Percentiles rank a stretch among this genome's conserved stretches.
Conservation (phyloP, 371 early-diverging fungal genomes). For the Mortierella polycephala region DNA sequence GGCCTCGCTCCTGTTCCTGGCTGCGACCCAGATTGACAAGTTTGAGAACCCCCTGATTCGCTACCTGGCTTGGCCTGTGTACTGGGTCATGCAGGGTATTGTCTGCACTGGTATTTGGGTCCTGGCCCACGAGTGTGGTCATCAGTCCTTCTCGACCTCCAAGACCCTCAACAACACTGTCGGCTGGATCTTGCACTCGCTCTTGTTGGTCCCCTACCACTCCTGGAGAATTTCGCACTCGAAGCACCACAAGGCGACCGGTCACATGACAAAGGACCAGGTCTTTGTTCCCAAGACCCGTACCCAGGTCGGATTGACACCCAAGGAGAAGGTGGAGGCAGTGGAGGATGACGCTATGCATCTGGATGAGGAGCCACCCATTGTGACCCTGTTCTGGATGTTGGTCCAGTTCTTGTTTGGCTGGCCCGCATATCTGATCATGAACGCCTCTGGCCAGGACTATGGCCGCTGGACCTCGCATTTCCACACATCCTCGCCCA, state of each 20-base stretch:
- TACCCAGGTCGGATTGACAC: conserved; percentile 58
- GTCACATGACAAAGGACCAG: conserved; percentile 86
- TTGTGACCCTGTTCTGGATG: conserved; percentile 67
- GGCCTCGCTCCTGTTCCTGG: conserved; percentile 66
- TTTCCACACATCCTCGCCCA: conserved; percentile 78
- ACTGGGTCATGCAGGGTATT: conserved; percentile 85
- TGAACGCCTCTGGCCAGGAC: conserved; percentile 79
- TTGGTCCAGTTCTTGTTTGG: conserved; percentile 77
- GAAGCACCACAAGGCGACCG: conserved; percentile 87
- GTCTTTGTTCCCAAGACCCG: conserved; percentile 87
- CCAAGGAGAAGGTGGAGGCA: conserved; percentile 49
- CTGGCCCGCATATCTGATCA: conserved; percentile 86
- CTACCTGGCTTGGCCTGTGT: conserved; percentile 74
- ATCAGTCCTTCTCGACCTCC: conserved; percentile 84
- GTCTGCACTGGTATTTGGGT: conserved; percentile 91
- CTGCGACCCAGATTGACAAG: conserved; percentile 76
- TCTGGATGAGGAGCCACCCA: conserved; percentile 73
- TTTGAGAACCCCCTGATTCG: conserved; percentile 60
- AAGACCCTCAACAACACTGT: conserved; percentile 81
- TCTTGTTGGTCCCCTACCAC: conserved; percentile 87
- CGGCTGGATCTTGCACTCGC: conserved; percentile 85
- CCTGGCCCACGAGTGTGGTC: conserved; percentile 90
- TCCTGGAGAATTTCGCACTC: conserved; percentile 80
- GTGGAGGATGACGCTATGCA: conserved; percentile 56
- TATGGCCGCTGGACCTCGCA: conserved; percentile 84